Evolutionary conservation across 2,329 filamentous ascomycete species (phyloP), one percentile per base, ranked within the genome.

Genomic region (Leptographium procerum): DNA sequence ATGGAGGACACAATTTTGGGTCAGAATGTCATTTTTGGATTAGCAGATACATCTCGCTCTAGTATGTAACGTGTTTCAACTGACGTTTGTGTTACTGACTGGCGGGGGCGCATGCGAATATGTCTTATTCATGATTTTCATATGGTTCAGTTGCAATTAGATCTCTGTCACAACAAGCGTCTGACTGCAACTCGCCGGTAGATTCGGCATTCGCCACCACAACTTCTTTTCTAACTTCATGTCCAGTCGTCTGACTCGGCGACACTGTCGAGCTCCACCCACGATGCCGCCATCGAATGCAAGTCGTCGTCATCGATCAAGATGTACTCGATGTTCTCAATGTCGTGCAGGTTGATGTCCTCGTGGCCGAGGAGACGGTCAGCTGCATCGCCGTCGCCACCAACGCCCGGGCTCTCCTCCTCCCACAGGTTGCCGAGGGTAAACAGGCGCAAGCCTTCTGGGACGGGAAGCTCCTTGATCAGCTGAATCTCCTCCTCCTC

Each of bases 211-310:
- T n/a, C n/a, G n/a, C n/a, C n/a, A n/a, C n/a, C n/a, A n/a, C 36
- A 19, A 40, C 36, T 40, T 4, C 16, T 40, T 19, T 33, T 33
- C 10, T 10, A 33, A 4, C 22, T 8, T 52, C 31, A 34, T 16
- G 53, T 22, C 29, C n/a, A 47, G 43, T 55, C 55, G n/a, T 61
- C 59, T 6, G 51, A 43, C 9, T 50, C 59, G 8, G 45, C 29
- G 4, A 57, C 57, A 11, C 59, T 61, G 14, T 59, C 59, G 28
- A 61, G 51, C 51, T 59, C 59, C 3, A 61, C 57, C 57, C 59
- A 61, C 22, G 57, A 59, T 28, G 51, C 57, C 13, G 57, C 57
- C 33, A 59, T 31, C 24, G 59, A 61, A 14, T 48, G 33, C 40
- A 61, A 22, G 14, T 61, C 59, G 16, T 61, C 59, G 34, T 61